phyloP scores from a whole-genome alignment of 1,284 basidiomycete genomes.

The Ceratobasidium sp. region DNA sequence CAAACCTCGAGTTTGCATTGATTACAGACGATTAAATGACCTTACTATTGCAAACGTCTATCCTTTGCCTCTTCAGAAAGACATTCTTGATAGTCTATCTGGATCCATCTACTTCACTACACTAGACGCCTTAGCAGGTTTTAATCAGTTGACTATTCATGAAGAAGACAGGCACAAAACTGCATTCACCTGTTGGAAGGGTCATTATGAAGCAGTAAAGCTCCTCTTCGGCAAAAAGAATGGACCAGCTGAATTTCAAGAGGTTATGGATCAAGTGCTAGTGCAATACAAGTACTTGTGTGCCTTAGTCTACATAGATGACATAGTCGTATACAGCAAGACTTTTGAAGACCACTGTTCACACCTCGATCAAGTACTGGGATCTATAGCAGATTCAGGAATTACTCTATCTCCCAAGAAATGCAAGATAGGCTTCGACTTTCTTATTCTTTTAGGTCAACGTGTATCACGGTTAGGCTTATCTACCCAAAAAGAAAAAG shows the following conservation, averaged over 20 bases:
- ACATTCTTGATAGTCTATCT: constrained; percentile 51
- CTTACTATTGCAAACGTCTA: constrained; percentile 51
- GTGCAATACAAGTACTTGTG: constrained; percentile 54
- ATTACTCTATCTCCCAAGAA: constrained; percentile 52
- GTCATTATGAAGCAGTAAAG: constrained; percentile 53
- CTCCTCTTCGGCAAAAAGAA: constrained; percentile 57
- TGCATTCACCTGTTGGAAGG: constrained; percentile 53
- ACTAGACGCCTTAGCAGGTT: constrained; percentile 53
- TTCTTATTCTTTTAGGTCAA: too few relatives aligned
- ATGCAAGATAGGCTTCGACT: constrained; percentile 51
- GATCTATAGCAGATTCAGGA: constrained; percentile 46
- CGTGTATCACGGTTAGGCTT: too few relatives aligned
- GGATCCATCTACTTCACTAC: constrained; percentile 51
- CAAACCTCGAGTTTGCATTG: constrained; percentile 49
- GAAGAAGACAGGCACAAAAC: constrained; percentile 50
- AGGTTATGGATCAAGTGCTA: constrained; percentile 53
- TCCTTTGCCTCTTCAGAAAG: constrained; percentile 52
- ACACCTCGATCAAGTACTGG: constrained; percentile 49
- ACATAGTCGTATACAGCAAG: constrained; percentile 52
- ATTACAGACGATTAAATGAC: constrained; percentile 51
- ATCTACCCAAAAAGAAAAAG: too few relatives aligned
- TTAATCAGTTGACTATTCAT: constrained; percentile 52
- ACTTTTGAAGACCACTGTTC: constrained; percentile 50
- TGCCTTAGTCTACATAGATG: constrained; percentile 58
- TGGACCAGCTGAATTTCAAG: constrained; percentile 54